Conservation (phyloP, 495 filamentous ascomycete species). For the Mycothermus thermophilus region DNA sequence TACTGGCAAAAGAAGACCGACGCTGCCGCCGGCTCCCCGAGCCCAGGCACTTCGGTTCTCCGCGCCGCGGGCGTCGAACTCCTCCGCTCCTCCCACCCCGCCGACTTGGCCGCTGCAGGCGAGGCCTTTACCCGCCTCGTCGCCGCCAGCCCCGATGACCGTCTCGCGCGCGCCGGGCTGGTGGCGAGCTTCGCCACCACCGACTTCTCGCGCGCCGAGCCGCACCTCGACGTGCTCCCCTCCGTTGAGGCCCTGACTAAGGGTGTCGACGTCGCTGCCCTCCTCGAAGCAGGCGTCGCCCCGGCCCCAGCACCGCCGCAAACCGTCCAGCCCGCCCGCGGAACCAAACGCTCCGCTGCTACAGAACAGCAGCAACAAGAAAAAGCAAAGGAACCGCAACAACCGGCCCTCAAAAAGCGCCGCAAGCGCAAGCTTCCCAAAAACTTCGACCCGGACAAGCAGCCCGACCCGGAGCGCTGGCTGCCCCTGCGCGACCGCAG, state of each 20-base stretch:
- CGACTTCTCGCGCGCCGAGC: conserved; percentile 44
- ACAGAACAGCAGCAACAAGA: conserved; percentile 38
- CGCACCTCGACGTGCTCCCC: conserved; percentile 49
- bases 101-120: conserved; percentile 54
- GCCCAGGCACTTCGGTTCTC: conserved; percentile 42
- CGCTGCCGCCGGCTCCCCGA: conserved; percentile 28
- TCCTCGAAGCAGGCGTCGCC: conserved; percentile 68
- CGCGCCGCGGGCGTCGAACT: conserved; percentile 68
- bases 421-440: conserved; percentile 65
- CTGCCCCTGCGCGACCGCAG: conserved; percentile 78
- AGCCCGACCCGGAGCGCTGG: conserved; percentile 82
- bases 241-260: conserved; percentile 50
- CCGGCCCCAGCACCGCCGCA: conserved; percentile 40
- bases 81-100: conserved; percentile 52
- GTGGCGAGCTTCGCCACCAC: conserved; percentile 68
- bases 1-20: conserved; percentile 53
- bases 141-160: conserved; percentile 46
- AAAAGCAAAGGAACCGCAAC: conserved; percentile 40
- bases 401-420: conserved; percentile 50
- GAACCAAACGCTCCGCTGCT: conserved; percentile 20
- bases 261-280: conserved; percentile 50
- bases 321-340: conserved; percentile 7
- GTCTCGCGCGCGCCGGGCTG: conserved; percentile 58
- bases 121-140: conserved; percentile 61
- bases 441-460: conserved; percentile 58